Base-by-base conservation (phyloP, 2,329 filamentous ascomycete species). In the Teratosphaeriaceae sp. region DNA sequence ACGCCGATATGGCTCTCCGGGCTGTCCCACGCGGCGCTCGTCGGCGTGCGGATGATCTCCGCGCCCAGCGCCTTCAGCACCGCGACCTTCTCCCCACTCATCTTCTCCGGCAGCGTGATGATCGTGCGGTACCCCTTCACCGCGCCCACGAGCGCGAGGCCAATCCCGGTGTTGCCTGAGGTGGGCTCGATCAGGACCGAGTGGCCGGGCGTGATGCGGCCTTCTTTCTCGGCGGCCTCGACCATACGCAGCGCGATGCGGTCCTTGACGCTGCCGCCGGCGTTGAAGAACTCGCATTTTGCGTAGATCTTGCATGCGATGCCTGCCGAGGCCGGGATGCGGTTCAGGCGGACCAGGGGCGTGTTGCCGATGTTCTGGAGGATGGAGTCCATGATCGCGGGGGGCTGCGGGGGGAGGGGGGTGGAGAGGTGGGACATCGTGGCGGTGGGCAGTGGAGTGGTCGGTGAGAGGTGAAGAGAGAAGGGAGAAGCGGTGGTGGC, bases 71-170 rank as follows among this genome's bases (percentile, higher is more conserved):
- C 90, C 57, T 88, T 85, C 49, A 98, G 76, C 21, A 98, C 92
- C 2, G 90, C 85, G 29, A 98, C 92, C 69, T 98, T 98, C 69
- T 98, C 92, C 37, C 88, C 85, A 1, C 88, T 96, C 92, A 98
- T 98, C 75, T 98, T 98, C 71, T 98, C 92, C 40, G 92, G 92
- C 35, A 98, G 79, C 9, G 92, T 98, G 66, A 98, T 98, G 69
- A 98, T 97, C 30, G 89, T 94, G 69, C 90, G 90, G 76, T 97
- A 98, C 53, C 89, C 90, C 73, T 96, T 97, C 60, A 98, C 85
- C 13, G 92, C 92, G 45, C 80, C 90, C 15, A 97, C 90, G 24
- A 98, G 80, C 21, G 92, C 92, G 30, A 98, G 76, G 18, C 92
- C 92, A 53, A 98, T 98, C 53, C 92, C 92, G 73, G 92, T 98